Evolutionary conservation across 257 asterid species (phyloP).

Genomic region (Jacaranda copaia): DNA sequence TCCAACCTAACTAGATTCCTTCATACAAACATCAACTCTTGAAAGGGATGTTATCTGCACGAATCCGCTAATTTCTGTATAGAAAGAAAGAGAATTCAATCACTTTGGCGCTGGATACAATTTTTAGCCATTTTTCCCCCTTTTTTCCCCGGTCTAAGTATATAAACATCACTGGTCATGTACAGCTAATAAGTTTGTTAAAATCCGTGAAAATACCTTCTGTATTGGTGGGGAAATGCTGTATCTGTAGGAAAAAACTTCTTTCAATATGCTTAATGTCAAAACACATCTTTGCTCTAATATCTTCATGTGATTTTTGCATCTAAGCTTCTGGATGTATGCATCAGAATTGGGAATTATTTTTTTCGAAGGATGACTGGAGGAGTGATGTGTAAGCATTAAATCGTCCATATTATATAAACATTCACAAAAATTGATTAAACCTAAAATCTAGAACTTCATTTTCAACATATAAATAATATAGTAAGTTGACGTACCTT

Average conservation of each 20-base stretch:
- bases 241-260: slow-evolving; percentile 28
- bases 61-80: slow-evolving; percentile 38
- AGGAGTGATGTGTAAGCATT: too few relatives aligned
- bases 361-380: too few relatives aligned
- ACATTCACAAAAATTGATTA: too few relatives aligned
- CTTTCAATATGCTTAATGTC: not conserved
- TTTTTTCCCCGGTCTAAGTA: not conserved
- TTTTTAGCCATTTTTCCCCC: slow-evolving; percentile 41
- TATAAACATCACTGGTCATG: not conserved
- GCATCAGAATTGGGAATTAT: too few relatives aligned
- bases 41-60: slow-evolving; percentile 28
- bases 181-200: slow-evolving; percentile 28
- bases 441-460: too few relatives aligned
- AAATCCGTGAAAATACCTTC: slow-evolving; percentile 16
- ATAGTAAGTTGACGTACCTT: too few relatives aligned
- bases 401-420: too few relatives aligned
- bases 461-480: too few relatives aligned
- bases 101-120: slow-evolving; percentile 41
- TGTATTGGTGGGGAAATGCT: slow-evolving; percentile 24
- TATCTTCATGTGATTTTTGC: not conserved
- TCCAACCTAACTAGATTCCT: slow-evolving; percentile 12
- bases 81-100: slow-evolving; percentile 43
- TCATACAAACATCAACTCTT: slow-evolving; percentile 31
- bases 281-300: not conserved
- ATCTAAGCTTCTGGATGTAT: too few relatives aligned